phyloP scores from a whole-genome alignment of 495 filamentous ascomycete genomes.

The Eremomyces bilateralis region DNA sequence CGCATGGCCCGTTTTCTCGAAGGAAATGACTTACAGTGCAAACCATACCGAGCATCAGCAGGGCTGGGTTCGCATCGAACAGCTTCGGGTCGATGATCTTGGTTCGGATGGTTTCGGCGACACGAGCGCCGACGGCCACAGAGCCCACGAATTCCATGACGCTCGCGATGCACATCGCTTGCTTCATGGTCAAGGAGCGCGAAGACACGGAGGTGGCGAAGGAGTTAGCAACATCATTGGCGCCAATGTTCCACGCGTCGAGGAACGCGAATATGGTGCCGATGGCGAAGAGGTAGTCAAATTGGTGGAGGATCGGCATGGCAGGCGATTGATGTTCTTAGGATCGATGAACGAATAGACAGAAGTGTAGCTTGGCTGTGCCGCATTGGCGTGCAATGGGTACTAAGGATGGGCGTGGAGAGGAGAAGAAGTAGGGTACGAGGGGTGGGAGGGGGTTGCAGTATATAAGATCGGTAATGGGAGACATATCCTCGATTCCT shows the following conservation, averaged over 20 bases:
- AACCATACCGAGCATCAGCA: constrained; percentile 31
- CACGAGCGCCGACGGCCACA: constrained; percentile 35
- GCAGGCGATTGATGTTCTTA: no score
- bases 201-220: constrained; percentile 17
- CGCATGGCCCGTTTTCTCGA: no score
- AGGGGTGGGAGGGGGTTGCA: no score
- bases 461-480: no score
- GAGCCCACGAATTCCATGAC: constrained; percentile 24
- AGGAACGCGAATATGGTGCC: constrained; percentile 10
- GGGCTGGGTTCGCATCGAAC: constrained; percentile 29
- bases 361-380: no score
- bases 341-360: no score
- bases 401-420: no score
- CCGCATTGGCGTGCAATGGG: no score
- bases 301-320: constrained; percentile 8
- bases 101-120: constrained; percentile 38
- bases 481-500: no score
- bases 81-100: constrained; percentile 29
- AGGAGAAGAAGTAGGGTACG: no score
- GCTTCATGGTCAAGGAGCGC: constrained; percentile 12
- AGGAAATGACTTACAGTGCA: no score
- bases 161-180: constrained; percentile 14
- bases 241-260: constrained; percentile 12
- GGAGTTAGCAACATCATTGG: constrained; percentile 55
- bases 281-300: constrained; percentile 14